These are phyloP conservation scores for Helianthus annuus DNA, from an alignment of 129 eudicot genomes.

Conservation along the genomic window DNA sequence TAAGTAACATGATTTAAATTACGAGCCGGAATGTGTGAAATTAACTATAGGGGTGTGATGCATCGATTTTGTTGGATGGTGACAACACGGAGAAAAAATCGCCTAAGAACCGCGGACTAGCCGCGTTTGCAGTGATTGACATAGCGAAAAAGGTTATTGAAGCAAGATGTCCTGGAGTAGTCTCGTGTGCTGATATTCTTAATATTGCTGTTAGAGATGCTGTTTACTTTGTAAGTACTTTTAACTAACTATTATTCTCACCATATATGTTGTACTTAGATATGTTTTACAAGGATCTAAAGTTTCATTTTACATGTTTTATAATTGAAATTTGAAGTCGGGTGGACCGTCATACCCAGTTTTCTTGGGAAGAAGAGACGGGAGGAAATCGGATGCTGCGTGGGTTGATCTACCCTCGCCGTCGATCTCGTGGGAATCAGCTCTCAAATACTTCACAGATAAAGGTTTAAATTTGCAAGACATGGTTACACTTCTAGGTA, in stretches of 20 bases:
- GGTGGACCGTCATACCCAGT: constrained; percentile 95
- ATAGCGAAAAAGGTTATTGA: constrained; percentile 71
- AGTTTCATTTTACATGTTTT: neutral
- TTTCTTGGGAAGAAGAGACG: constrained; percentile 77
- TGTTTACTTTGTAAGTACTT: constrained; percentile 45
- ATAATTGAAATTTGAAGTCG: constrained; percentile 41
- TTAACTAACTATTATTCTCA: neutral
- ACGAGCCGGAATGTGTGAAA: neutral
- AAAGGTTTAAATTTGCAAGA: constrained; percentile 71
- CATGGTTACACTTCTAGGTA: constrained; percentile 75
- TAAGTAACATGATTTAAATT: too few relatives aligned
- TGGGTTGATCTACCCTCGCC: constrained; percentile 86
- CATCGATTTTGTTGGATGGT: constrained; percentile 78
- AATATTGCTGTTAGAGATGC: constrained; percentile 77
- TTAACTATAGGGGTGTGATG: constrained; percentile 80
- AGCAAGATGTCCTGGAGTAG: constrained; percentile 60
- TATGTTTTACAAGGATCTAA: neutral
- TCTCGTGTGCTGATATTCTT: constrained; percentile 91
- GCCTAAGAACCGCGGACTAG: constrained; percentile 58
- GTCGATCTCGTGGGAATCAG: constrained; percentile 55
- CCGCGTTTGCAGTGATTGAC: constrained; percentile 55
- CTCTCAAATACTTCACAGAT: constrained; percentile 56
- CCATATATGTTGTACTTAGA: neutral
- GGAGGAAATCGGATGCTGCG: constrained; percentile 55
- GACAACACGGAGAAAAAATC: constrained; percentile 61